Evolutionary conservation across 768 basidiomycete species (phyloP), one percentile per base, ranked within the genome.

Genomic region (Tephrocybe sp.): DNA sequence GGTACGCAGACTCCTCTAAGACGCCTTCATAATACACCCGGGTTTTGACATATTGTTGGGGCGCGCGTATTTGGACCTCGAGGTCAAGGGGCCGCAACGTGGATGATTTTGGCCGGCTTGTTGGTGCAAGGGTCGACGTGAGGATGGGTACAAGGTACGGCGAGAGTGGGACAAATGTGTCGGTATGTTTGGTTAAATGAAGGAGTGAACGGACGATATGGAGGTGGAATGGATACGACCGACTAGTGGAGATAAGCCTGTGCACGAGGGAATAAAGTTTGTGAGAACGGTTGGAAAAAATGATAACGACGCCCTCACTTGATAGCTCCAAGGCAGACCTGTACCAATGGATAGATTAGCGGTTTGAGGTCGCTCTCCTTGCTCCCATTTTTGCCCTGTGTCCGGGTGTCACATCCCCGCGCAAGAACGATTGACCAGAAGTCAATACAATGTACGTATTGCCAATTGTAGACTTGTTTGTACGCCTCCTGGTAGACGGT

Each of bases 391-490:
- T 76, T 77, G 12, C 65, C 62, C 50, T 82, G 75, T 2, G 73
- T 70, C 58, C 84, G 72, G 23, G 72, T 70, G 60, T 85, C 82
- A 60, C 91, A 94, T 13, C 91, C 86, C 37, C 85, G 76, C 18
- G 85, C 87, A 9, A 99, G 77, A 9, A 97, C 92, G 34, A 91
- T 76, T 33, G 82, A 79, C 97, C 97, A 99, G 61, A 98, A 98
- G 72, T 99, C 97, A 56, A 99, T 73, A 50, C 84, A 91, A 65
- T 99, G 97, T 2, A 86, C 88, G 57, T 87, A 97, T 70, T 97
- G 97, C 97, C 97, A 99, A 69, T 97, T 99, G 70, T 99, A 97
- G 18, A 99, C 95, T 59, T 88, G 86, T 65, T 86, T 87, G 70
- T 88, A 94, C 8, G 91, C 84, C 57, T 98, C 94, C 86, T 92